Base-by-base conservation (phyloP, 257 asterid genomes). In the Ballota nigra region DNA sequence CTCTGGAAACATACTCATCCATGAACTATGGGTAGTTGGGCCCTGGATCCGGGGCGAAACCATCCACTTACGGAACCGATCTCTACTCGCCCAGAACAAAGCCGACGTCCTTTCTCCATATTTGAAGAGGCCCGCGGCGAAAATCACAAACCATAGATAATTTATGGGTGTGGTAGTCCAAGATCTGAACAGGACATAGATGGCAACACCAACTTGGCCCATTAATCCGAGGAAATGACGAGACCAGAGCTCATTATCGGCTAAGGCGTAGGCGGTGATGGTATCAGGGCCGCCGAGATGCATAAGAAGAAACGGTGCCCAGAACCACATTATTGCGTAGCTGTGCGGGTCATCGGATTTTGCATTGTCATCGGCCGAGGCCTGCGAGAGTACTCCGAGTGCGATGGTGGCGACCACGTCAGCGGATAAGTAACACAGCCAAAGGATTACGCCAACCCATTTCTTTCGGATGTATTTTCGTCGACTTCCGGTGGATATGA, bases 11-110 rank as follows among this genome's bases (percentile, higher is more conserved):
- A n/a, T 31, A 56, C 53, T 72, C 79, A 34, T 71, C 83, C 90
- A 80, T 80, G 77, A 85, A 83, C 45, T 81, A 78, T 49, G 87
- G 79, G 43, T 83, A 85, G 75, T 76, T 70, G 29, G 83, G 87
- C 13, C 90, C 90, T 19, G 86, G 83, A 40, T 85, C 83, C 15
- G 86, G 85, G 57, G 43, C 0, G 84, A 70, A 55, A 82, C 79
- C 81, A 85, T 73, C 2, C 84, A 65, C 3, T 71, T 74, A 57
- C 85, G 62, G 65, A 80, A 69, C 73, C 58, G 31, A 34, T 78
- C 83, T 1, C 40, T 43, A 29, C 77, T 82, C 0, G 87, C 87
- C 4, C 68, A 71, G 22, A 38, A 57, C 59, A 85, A 84, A 2
- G 82, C 81, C 66, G 24, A 40, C 0, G 78, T 80, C 63, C 89